phyloP scores from a whole-genome alignment of 768 basidiomycete genomes.

The Paxillus ammoniavirescens region DNA sequence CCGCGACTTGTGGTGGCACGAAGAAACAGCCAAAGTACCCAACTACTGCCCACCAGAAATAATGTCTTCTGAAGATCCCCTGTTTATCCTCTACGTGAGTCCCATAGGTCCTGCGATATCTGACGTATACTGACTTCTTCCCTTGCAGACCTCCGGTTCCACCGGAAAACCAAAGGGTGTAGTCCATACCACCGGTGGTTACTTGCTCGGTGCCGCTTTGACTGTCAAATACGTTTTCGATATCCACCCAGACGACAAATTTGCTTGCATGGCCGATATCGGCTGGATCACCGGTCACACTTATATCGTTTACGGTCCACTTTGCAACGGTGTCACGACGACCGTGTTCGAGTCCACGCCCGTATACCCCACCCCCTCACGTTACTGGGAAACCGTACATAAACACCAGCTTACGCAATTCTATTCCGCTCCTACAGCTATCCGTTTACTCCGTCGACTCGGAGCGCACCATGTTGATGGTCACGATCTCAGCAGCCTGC shows the following conservation, averaged over 20 bases:
- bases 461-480: conserved; percentile 84
- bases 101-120: conserved; percentile 10
- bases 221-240: conserved; percentile 99
- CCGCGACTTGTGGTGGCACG: conserved; percentile 96
- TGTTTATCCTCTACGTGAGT: conserved; percentile 97
- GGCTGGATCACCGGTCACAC: conserved; percentile 99
- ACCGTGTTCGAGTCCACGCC: conserved; percentile 96
- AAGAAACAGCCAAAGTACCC: conserved; percentile 81
- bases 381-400: conserved; percentile 96
- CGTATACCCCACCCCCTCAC: conserved; percentile 91
- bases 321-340: conserved; percentile 80
- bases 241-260: conserved; percentile 92
- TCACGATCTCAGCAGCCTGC: conserved; percentile 77
- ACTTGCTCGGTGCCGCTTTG: conserved; percentile 87
- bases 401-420: conserved; percentile 94
- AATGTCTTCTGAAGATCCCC: conserved; percentile 91
- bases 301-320: conserved; percentile 95
- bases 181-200: conserved; percentile 85
- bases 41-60: conserved; percentile 85
- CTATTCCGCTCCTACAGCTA: conserved; percentile 94
- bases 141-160: conserved; percentile 79
- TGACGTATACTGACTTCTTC: conserved; percentile 4
- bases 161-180: conserved; percentile 98
- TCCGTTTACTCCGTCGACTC: conserved; percentile 83
- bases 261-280: conserved; percentile 98